Percentiles rank a stretch among this genome's conserved stretches.
These are phyloP conservation scores for Drechslerella coelobrocha DNA, from an alignment of 2,329 filamentous ascomycete species.

Conservation along the genomic window DNA sequence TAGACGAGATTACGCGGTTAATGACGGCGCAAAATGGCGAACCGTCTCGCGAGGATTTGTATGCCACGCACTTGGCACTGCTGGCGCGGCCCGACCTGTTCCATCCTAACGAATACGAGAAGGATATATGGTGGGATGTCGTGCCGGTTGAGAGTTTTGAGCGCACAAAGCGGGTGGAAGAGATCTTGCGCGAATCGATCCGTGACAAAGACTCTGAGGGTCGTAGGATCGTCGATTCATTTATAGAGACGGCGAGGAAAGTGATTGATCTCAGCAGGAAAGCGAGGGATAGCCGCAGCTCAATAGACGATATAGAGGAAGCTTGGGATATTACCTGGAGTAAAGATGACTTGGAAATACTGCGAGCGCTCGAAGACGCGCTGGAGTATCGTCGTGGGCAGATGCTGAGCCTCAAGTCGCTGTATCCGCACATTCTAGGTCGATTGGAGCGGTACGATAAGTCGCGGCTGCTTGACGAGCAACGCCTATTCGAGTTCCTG, in stretches of 20 bases:
- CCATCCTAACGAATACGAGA: conserved; percentile 59
- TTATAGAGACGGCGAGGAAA: conserved; percentile 63
- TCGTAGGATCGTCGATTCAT: conserved; percentile 56
- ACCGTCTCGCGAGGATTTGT: conserved; percentile 63
- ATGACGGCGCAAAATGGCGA: conserved; percentile 58
- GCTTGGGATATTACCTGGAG: conserved; percentile 60
- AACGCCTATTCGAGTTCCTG: conserved; percentile 70
- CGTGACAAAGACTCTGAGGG: conserved; percentile 54
- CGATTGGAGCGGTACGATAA: conserved; percentile 68
- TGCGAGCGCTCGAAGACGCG: conserved; percentile 75
- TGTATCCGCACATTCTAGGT: conserved; percentile 71
- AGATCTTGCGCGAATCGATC: conserved; percentile 15
- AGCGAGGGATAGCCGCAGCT: conserved; percentile 58
- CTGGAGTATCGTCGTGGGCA: conserved; percentile 66
- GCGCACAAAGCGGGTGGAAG: conserved; percentile 9
- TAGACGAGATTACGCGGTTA: conserved; percentile 45
- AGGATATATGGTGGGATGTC: conserved; percentile 65
- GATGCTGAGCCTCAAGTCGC: conserved; percentile 64
- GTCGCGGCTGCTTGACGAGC: conserved; percentile 60
- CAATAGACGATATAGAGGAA: conserved; percentile 37
- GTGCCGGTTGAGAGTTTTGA: conserved; percentile 62
- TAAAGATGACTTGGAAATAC: conserved; percentile 64
- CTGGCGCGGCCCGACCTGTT: conserved; percentile 64
- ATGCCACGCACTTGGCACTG: conserved; percentile 74
- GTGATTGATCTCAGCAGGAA: conserved; percentile 65